phyloP scores from a whole-genome alignment of 2,329 filamentous ascomycete species.

The Alternaria sp. region DNA sequence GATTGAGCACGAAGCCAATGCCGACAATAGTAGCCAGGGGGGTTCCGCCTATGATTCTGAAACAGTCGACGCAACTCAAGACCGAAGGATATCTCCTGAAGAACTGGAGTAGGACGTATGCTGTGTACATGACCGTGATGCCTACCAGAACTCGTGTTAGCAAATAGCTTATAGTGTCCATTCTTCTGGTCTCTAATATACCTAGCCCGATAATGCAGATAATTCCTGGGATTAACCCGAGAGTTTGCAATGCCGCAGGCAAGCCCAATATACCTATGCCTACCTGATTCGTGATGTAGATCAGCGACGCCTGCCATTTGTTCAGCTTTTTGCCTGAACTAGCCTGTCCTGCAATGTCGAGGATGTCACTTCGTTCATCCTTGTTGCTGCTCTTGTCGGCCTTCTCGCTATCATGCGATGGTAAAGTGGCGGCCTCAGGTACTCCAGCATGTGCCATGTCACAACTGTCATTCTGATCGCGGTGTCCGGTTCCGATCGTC shows the following conservation, averaged over 20 bases:
- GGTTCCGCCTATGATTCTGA: constrained; percentile 9
- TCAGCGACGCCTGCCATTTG: constrained; percentile 11
- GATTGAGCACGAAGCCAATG: constrained; percentile 14
- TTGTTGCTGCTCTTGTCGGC: neutral
- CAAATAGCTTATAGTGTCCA: neutral
- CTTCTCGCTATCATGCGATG: neutral
- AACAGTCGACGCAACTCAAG: constrained; percentile 11
- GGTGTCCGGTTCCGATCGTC: neutral
- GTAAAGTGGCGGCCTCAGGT: neutral
- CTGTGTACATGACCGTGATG: constrained; percentile 16
- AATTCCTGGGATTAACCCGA: constrained; percentile 24
- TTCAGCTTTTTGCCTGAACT: neutral
- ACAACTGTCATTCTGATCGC: neutral
- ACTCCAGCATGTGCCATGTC: neutral
- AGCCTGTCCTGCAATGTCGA: neutral
- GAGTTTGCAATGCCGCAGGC: constrained; percentile 23
- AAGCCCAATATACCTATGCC: constrained; percentile 26
- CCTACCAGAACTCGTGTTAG: neutral
- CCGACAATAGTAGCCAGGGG: constrained; percentile 9
- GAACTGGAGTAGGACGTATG: constrained; percentile 23
- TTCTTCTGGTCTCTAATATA: neutral
- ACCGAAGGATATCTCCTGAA: constrained; percentile 15
- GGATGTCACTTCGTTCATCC: neutral
- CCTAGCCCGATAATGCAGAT: constrained; percentile 15
- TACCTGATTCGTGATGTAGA: constrained; percentile 26